These are phyloP conservation scores for Monilinia fructigena DNA, from an alignment of 2,329 filamentous ascomycete genomes.

Conservation along the genomic window DNA sequence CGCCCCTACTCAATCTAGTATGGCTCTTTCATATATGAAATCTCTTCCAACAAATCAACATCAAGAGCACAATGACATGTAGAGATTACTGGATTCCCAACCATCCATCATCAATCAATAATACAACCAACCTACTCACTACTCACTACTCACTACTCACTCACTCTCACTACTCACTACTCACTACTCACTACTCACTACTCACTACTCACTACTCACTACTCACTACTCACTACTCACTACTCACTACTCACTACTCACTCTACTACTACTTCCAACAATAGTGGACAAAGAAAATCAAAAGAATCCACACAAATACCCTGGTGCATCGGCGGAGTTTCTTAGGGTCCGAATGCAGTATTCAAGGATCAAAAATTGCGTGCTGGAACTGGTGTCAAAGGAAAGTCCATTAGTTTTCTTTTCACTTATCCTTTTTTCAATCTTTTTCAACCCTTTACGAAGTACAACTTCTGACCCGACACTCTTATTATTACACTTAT, in stretches of 20 bases:
- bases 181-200: too few relatives aligned
- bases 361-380: slow-evolving; percentile 10
- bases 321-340: not conserved
- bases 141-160: too few relatives aligned
- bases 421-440: not conserved
- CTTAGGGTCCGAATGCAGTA: slow-evolving; percentile 1
- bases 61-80: not conserved
- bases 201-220: too few relatives aligned
- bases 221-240: too few relatives aligned
- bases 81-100: slow-evolving; percentile 7
- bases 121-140: not conserved
- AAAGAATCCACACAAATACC: not conserved
- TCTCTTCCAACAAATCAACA: not conserved
- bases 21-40: too few relatives aligned
- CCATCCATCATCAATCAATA: not conserved
- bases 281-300: slow-evolving; percentile 10
- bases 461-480: too few relatives aligned
- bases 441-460: not conserved
- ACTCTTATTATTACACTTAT: too few relatives aligned
- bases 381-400: not conserved
- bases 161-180: too few relatives aligned
- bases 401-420: not conserved
- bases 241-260: too few relatives aligned
- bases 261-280: too few relatives aligned
- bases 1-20: too few relatives aligned